Evolutionary conservation across 1,284 basidiomycete species (phyloP).

Genomic region (Austroboletus rostrupii): DNA sequence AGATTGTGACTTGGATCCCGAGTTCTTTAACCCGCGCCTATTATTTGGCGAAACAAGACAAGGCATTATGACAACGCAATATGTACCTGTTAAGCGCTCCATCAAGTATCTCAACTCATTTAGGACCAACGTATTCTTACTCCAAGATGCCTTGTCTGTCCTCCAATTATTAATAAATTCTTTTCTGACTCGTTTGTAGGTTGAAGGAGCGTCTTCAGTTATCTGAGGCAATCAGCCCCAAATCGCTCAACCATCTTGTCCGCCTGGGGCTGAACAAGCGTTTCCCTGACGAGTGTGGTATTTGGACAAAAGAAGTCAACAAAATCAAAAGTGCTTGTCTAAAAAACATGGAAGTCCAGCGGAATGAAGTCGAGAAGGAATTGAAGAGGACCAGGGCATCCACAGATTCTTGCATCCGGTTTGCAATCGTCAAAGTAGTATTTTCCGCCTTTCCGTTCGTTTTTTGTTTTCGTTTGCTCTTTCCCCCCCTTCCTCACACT

Average conservation of each 20-base stretch:
- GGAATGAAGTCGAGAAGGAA: constrained; percentile 14
- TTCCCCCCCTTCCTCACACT: background rate
- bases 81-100: constrained; percentile 17
- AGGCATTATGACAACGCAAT: constrained; percentile 31
- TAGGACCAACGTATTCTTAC: constrained; percentile 7
- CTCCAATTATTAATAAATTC: background rate
- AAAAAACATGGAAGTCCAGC: constrained; percentile 8
- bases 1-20: constrained; percentile 23
- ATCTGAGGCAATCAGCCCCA: constrained; percentile 22
- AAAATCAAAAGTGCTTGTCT: constrained; percentile 1
- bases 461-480: background rate
- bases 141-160: constrained; percentile 22
- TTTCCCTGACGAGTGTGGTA: constrained; percentile 23
- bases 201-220: constrained; percentile 28
- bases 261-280: constrained; percentile 31
- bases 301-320: constrained; percentile 24
- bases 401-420: constrained; percentile 23
- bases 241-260: constrained; percentile 30
- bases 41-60: constrained; percentile 34
- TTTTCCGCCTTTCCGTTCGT: constrained; percentile 30
- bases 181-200: constrained; percentile 20
- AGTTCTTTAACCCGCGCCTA: constrained; percentile 27
- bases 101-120: constrained; percentile 6
- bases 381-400: constrained; percentile 6
- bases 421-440: constrained; percentile 25